Evolutionary conservation across 768 basidiomycete genomes (phyloP), one percentile per base, ranked within the genome.

Genomic region (Boletus coccyginus): DNA sequence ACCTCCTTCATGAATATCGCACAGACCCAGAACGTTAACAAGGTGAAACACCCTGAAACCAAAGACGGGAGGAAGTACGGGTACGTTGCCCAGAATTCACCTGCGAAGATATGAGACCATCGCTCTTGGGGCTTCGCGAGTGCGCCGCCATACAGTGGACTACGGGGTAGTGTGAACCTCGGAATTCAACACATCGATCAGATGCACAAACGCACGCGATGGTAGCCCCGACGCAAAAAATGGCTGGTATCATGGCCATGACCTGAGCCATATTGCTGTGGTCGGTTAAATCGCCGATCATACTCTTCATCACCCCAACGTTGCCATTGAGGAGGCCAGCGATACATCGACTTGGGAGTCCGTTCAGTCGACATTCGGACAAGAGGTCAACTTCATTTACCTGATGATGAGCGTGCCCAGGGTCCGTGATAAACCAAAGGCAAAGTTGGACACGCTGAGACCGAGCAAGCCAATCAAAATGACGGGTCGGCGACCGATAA

Each of bases 401-500:
- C 85, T 86, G 56, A 83, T 61, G n/a, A 87, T 79, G 47, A 87
- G 66, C 27, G 69, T 72, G 67, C 70, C 76, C 57, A 86, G 78
- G 12, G 82, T 82, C 32, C 76, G 75, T 6, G 86, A 86, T 45
- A 87, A 66, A 8, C 87, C 87, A 69, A 88, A 88, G 38, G 71
- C 75, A 8, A 85, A 53, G 71, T 83, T 85, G 1, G 84, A 86
- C 1, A 77, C 45, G 3, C 75, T 72, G 13, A 76, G 70, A 17
- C 85, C 86, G 7, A 81, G 66, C 17, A 87, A 66, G 6, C 85
- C 85, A 11, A 77, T 66, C 17, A 86, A 65, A n/a, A 86, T 65
- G 24, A 87, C 75, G n/a, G n/a, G n/a, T n/a, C n/a, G n/a, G n/a
- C n/a, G n/a, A n/a, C n/a, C n/a, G n/a, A n/a, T n/a, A n/a, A n/a